Evolutionary conservation across 2,329 filamentous ascomycete genomes (phyloP), one percentile per base, ranked within the genome.

Genomic region (Fusarium caatingaense): DNA sequence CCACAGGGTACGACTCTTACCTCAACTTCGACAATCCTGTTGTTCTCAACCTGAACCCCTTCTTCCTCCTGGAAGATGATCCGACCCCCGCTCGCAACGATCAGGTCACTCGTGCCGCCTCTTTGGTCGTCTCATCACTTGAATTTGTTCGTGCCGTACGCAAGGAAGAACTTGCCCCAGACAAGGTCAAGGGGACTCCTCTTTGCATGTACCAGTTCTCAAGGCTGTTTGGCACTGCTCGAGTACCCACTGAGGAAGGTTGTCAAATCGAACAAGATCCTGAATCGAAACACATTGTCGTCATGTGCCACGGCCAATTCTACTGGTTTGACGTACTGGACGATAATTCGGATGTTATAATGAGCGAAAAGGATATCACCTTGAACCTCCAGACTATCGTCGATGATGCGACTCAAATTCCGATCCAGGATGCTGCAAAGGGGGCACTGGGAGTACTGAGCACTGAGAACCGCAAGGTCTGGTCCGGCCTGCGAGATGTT

Each of bases 311-410:
- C 70, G 96, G 96, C 3, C 96, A 99, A 73, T 94, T 98, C 76
- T 99, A 99, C 81, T 98, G 95, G 95, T 99, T 99, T 75, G 96
- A 99, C 79, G 94, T 98, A 3, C 84, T 99, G 20, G 96, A 99
- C 74, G 91, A 95, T 72, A 97, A 97, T 80, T 92, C 92, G 9
- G 96, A 99, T 79, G 83, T 97, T 59, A 97, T 99, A 80, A 98
- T 98, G 95, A 94, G 91, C 0, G 96, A 98, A 80, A 95, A 93
- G 78, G 96, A 99, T 75, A 88, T 99, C 56, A 90, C 92, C 9
- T 86, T 97, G 77, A 98, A 99, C 76, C 84, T 99, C 20, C 92
- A 97, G 76, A 95, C 93, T 16, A 96, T 98, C 74, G 88, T 97
- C 57, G 92, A 97, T 59, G 96, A 99, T 78, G 95, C 96, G 8